Conservation (phyloP, 2,329 filamentous ascomycete genomes). For the Phaeophleospora eucalypticola region DNA sequence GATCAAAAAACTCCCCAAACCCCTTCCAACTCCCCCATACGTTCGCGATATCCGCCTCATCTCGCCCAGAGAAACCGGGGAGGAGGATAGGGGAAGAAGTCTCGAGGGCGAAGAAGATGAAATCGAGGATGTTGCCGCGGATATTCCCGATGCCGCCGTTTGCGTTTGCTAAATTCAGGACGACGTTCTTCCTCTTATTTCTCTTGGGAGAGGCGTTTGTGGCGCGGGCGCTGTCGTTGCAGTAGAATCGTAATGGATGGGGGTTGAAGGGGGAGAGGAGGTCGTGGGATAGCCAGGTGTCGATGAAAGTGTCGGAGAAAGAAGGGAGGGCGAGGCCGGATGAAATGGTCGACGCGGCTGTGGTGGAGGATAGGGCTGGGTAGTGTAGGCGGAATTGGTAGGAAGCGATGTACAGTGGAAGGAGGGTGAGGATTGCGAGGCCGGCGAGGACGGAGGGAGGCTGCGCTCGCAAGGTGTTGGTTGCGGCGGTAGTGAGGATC, state of each 20-base stretch:
- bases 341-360: not conserved
- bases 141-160: conserved; percentile 38
- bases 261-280: conserved; percentile 22
- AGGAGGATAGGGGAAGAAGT: conserved; percentile 37
- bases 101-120: conserved; percentile 11
- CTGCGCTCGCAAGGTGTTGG: conserved; percentile 7
- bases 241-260: conserved; percentile 26
- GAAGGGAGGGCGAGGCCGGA: not conserved
- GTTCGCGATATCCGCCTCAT: conserved; percentile 15
- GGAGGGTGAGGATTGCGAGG: conserved; percentile 9
- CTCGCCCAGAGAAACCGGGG: conserved; percentile 17
- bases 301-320: conserved; percentile 19
- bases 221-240: conserved; percentile 32
- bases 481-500: no score
- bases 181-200: no score
- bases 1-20: conserved; percentile 28
- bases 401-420: conserved; percentile 22
- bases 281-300: conserved; percentile 24
- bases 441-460: conserved; percentile 8
- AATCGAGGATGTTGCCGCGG: conserved; percentile 11
- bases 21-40: conserved; percentile 22
- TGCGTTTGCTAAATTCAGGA: conserved; percentile 44
- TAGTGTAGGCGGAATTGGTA: conserved; percentile 18
- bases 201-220: no score
- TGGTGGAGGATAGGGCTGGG: conserved; percentile 1